Evolutionary conservation across 202 grass and related monocot genomes (phyloP), one percentile per base, ranked within the genome.

Genomic region (Hordeum pubiflorum): DNA sequence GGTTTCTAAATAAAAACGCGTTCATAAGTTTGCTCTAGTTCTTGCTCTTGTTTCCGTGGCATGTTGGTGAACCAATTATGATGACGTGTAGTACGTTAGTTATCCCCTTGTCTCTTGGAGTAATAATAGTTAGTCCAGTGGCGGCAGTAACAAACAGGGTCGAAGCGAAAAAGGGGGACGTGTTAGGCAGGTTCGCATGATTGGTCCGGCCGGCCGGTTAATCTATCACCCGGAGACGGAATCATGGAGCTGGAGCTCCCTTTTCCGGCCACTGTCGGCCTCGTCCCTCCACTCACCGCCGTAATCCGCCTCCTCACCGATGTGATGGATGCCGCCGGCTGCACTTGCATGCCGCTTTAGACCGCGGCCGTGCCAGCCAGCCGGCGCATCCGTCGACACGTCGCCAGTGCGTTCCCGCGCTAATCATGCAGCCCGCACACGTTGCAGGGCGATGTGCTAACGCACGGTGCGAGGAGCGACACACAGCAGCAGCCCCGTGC

Each of bases 101-200:
- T 34, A 7, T 9, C 37, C 37, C 37, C 9, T 34, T 39, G 5
- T 39, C 37, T 39, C 37, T 39, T 39, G 37, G 50, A 54, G 50
- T 18, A 54, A 54, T n/a, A 54, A 54, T 54, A 43, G 5, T 57
- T 14, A 23, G 5, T 66, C 20, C 10, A 24, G 13, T 7, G 1
- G 38, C 7, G 22, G 76, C 4, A 65, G 59, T 54, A 54, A 54
- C 3, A 41, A 58, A 43, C 3, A 69, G 1, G 64, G 64, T 11
- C 29, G 21, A 4, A 39, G 36, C 18, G 10, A 10, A 52, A 88
- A 88, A 43, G 76, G 34, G 39, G 26, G 33, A 0, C 9, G 67
- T 18, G 82, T 85, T 89, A 66, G 82, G 87, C 87, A 85, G 72
- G 68, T 59, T 7, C 9, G 44, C 82, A 82, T 78, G 72, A 89